Base-by-base conservation (phyloP, 1,284 basidiomycete species). In the Fomitopsis palustris region DNA sequence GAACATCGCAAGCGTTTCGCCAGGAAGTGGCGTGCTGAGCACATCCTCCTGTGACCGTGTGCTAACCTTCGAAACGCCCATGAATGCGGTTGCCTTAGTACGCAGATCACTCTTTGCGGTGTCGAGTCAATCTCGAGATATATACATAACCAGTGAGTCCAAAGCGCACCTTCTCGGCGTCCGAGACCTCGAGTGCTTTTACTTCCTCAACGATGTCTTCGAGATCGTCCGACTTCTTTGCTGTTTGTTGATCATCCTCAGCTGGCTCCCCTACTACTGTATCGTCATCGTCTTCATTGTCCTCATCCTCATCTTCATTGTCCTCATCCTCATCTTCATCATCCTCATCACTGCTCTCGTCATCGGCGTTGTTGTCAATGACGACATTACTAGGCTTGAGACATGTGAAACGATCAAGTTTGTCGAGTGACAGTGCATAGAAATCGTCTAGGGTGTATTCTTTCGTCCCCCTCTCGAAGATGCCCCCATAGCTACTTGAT, bases 391-490 rank as follows among this genome's bases (percentile, higher is more conserved):
- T 87, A 52, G 83, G 77, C 69, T 87, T 90, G 64, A 93, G 75
- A 66, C 92, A 93, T 4, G 78, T 73, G 69, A 84, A 95, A 5
- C 81, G 75, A 55, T 95, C 93, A 68, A 94, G 75, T 71, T 95
- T 95, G 69, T 95, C 92, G 19, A 95, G 77, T 60, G 86, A 82
- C 17, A 95, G 74, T 0, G 82, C 78, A 69, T 93, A 81, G 68
- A 95, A 95, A 69, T 95, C 93, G 65, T 93, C 92, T 7, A 95
- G 76, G 0, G 93, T 95, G 67, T 92, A 95, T 72, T 96, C 93
- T 39, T 84, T 82, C 7, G 88, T 81, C 0, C 90, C 87, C 10
- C 84, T 81, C 72, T 96, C 93, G 65, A 86, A 89, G 25, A 95
- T 95, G 0, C 94, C 94, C 1, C 93, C 93, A 66, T 95, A 95